A percentile compares a stretch with the other conserved stretches of the same genome.
These are phyloP conservation scores for Pseudozyma thailandica DNA, from an alignment of 1,284 basidiomycete species.

Conservation along the genomic window DNA sequence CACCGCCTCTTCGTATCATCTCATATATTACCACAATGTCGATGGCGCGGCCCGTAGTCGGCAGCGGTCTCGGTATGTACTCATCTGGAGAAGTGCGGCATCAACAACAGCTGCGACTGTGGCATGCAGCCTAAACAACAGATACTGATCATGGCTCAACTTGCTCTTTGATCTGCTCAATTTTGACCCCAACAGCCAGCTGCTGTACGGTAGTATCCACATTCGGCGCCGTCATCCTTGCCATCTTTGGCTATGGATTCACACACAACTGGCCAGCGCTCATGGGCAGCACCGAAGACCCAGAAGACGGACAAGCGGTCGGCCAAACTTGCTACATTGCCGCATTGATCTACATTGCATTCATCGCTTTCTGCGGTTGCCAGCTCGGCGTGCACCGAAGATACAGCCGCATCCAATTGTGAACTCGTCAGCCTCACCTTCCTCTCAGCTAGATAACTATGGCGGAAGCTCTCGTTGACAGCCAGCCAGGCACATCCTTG, in stretches of 20 bases:
- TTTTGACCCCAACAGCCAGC: slow-evolving; percentile 66
- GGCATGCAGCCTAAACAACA: no score
- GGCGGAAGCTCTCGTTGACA: no score
- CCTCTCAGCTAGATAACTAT: neutral
- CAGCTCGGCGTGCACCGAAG: slow-evolving; percentile 68
- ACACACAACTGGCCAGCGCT: slow-evolving; percentile 70
- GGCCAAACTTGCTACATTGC: slow-evolving; percentile 71
- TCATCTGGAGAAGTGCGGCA: neutral
- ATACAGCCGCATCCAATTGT: slow-evolving; percentile 63
- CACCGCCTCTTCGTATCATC: neutral
- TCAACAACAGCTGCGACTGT: no score
- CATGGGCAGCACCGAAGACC: slow-evolving; percentile 71
- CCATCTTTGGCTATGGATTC: slow-evolving; percentile 65
- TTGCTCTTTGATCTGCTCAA: neutral
- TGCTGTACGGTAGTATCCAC: slow-evolving; percentile 72
- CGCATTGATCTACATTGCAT: slow-evolving; percentile 71
- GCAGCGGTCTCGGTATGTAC: slow-evolving; percentile 53
- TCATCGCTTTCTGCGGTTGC: slow-evolving; percentile 72
- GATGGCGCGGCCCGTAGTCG: slow-evolving; percentile 50
- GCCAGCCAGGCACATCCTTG: neutral
- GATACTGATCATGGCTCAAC: neutral
- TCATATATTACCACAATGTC: slow-evolving; percentile 28
- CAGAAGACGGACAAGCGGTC: slow-evolving; percentile 70
- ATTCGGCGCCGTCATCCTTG: slow-evolving; percentile 72
- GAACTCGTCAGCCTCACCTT: neutral